Conservation (phyloP, 2,329 filamentous ascomycete genomes). For the Microascus cirrosus region DNA sequence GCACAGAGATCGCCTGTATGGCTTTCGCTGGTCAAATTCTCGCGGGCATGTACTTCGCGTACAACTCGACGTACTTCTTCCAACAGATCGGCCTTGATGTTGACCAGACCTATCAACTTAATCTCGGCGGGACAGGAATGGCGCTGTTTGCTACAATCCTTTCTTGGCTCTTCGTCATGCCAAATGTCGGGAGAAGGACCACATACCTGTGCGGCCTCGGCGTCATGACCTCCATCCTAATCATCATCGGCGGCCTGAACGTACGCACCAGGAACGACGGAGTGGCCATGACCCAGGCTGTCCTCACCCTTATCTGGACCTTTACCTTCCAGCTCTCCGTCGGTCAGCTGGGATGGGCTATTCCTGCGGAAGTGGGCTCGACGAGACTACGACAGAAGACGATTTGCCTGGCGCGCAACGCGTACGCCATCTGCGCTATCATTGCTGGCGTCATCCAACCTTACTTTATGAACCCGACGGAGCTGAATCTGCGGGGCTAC, state of each 20-base stretch:
- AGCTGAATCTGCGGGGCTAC: conserved; percentile 24
- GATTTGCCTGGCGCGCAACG: conserved; percentile 18
- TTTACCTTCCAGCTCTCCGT: conserved; percentile 78
- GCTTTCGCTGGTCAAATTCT: conserved; percentile 54
- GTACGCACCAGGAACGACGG: conserved; percentile 52
- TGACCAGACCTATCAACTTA: conserved; percentile 43
- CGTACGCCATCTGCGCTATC: conserved; percentile 8
- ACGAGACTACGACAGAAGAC: conserved; percentile 20
- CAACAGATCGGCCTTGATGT: conserved; percentile 45
- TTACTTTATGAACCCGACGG: conserved; percentile 24
- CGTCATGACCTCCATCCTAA: conserved; percentile 62
- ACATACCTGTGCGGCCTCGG: conserved; percentile 69
- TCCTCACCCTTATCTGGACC: conserved; percentile 78
- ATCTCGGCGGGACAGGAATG: conserved; percentile 55
- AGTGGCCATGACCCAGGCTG: conserved; percentile 56
- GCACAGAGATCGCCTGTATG: conserved; percentile 61
- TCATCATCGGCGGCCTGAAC: conserved; percentile 76
- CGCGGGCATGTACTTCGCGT: conserved; percentile 52
- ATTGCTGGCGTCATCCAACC: conserved; percentile 15
- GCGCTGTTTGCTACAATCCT: conserved; percentile 75
- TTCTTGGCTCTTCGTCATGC: conserved; percentile 69
- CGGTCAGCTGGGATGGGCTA: conserved; percentile 34
- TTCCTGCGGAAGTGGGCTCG: conserved; percentile 18
- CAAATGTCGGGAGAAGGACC: conserved; percentile 62
- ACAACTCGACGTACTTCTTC: conserved; percentile 55